phyloP scores from a whole-genome alignment of 139 green algal species.

The Raphidocelis subcapitata region DNA sequence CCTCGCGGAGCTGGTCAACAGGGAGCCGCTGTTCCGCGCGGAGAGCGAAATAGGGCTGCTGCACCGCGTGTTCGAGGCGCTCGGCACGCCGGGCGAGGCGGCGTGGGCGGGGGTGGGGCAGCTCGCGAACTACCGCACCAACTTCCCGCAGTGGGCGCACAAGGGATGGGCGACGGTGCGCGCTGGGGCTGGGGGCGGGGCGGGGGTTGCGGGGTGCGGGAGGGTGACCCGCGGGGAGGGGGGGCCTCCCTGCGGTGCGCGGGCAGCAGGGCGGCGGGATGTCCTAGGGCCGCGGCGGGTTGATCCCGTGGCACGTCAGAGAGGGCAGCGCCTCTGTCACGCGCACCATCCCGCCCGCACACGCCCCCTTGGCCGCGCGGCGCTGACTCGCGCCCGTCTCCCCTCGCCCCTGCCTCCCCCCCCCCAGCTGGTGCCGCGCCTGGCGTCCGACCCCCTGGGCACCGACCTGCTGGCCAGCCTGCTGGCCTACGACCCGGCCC shows the following conservation, averaged over 20 bases:
- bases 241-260: neutral
- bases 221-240: neutral
- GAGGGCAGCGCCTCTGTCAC: too few species aligned
- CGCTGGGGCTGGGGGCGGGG: too few species aligned
- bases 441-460: conserved; percentile 29
- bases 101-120: conserved; percentile 40
- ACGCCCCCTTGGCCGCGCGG: too few species aligned
- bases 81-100: conserved; percentile 75
- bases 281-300: too few species aligned
- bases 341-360: too few species aligned
- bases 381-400: too few species aligned
- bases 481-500: conserved; percentile 69
- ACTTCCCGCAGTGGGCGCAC: conserved; percentile 70
- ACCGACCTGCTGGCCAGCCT: conserved; percentile 38
- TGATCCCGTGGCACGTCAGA: too few species aligned
- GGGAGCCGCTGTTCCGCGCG: conserved; percentile 68
- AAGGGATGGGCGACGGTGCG: conserved; percentile 44
- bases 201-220: neutral
- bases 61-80: conserved; percentile 76
- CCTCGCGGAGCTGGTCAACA: conserved; percentile 88
- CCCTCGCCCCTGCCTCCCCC: neutral
- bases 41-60: conserved; percentile 65
- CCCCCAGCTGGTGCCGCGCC: conserved; percentile 31
- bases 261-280: neutral
- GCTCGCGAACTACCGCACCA: conserved; percentile 68